Evolutionary conservation across 306 rosid species (phyloP).

Genomic region (Vigna hirtella): DNA sequence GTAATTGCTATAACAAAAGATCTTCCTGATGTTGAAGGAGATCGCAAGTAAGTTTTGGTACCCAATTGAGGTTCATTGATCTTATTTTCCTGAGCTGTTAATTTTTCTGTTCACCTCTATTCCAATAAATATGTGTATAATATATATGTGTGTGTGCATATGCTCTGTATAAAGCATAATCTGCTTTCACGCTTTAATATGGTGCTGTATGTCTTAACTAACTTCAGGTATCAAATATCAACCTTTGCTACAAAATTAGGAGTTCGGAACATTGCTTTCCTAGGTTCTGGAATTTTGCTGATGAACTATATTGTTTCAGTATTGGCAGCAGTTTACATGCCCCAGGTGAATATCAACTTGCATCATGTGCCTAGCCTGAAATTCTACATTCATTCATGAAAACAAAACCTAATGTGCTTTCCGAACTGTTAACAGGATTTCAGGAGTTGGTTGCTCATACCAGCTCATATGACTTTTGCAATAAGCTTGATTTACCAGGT

Average conservation of each 20-base stretch:
- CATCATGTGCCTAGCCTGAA: conserved; percentile 24
- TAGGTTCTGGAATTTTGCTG: conserved; percentile 92
- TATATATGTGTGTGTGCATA: background rate
- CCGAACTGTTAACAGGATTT: conserved; percentile 72
- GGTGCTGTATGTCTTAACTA: conserved; percentile 36
- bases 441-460: conserved; percentile 78
- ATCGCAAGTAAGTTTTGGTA: conserved; percentile 72
- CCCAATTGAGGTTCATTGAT: conserved; percentile 37
- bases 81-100: conserved; percentile 36
- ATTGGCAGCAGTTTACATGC: conserved; percentile 74
- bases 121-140: background rate
- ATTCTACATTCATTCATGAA: conserved; percentile 10
- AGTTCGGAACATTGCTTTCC: conserved; percentile 85
- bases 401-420: conserved; percentile 23
- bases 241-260: conserved; percentile 96
- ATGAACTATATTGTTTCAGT: conserved; percentile 78
- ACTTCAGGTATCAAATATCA: conserved; percentile 84
- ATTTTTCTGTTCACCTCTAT: conserved; percentile 7
- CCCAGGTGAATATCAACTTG: conserved; percentile 65
- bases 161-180: conserved; percentile 4
- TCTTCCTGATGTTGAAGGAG: conserved; percentile 98
- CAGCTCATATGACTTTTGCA: conserved; percentile 75
- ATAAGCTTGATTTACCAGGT: conserved; percentile 84
- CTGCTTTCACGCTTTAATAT: background rate
- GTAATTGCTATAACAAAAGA: conserved; percentile 98